These are phyloP conservation scores for Mimosa pudica DNA, from an alignment of 306 rosid genomes.

Conservation along the genomic window DNA sequence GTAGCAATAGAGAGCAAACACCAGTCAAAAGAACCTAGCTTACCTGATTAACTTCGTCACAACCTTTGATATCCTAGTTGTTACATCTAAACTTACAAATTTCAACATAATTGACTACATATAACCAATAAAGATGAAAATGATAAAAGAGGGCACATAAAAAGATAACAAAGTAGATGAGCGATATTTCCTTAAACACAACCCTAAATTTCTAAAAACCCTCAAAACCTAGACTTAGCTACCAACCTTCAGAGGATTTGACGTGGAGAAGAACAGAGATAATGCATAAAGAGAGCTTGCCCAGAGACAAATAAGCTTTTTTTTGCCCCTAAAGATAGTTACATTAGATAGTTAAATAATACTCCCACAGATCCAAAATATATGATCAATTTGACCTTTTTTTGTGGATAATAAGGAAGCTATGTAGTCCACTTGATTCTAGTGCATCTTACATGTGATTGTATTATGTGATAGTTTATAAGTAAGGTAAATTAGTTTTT, in stretches of 20 bases:
- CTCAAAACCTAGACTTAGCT: slow-evolving; percentile 1
- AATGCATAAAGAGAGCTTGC: neutral
- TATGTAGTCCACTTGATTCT: too few relatives aligned
- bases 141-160: neutral
- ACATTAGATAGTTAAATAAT: too few relatives aligned
- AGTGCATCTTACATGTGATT: too few relatives aligned
- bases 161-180: neutral
- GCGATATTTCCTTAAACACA: too few relatives aligned
- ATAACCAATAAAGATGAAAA: neutral
- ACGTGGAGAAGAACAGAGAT: neutral
- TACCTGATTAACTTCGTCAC: neutral
- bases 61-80: neutral
- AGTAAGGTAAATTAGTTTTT: too few relatives aligned
- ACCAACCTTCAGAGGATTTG: neutral
- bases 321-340: neutral
- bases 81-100: neutral
- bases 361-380: too few relatives aligned
- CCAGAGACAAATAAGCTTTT: neutral
- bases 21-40: too few relatives aligned
- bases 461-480: too few relatives aligned
- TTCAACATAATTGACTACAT: neutral
- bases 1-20: too few relatives aligned
- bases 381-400: too few relatives aligned
- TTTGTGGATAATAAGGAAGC: too few relatives aligned
- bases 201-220: neutral